Evolutionary conservation across 2,329 filamentous ascomycete species (phyloP), one percentile per base, ranked within the genome.

Genomic region (Aureobasidium melanogenum): DNA sequence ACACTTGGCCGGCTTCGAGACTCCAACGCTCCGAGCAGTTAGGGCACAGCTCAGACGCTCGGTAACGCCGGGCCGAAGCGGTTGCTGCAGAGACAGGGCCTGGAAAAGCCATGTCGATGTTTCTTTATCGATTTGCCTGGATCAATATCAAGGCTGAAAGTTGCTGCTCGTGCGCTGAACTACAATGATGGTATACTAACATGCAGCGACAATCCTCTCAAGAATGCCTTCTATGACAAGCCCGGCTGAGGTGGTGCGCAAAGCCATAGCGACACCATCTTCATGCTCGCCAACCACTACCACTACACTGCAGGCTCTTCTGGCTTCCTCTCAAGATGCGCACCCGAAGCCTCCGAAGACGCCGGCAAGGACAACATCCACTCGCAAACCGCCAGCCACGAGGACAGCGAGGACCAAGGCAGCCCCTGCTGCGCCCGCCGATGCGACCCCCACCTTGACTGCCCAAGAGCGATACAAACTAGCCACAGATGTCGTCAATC

Each of bases 401-500:
- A 48, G 44, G 14, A 24, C 56, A 50, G 32, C 56, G 26, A 24
- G 39, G 28, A 14, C 58, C 1, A 60, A 38, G 19, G 12, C 19
- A 15, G 41, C 39, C 15, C 15, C 50, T 1, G 26, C 15, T 54
- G 28, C 39, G 12, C 19, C 36, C 6, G 9, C 48, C 55, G 74
- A 75, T 50, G 61, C 65, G 5, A n/a, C 66, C 1, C 59, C 58
- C 14, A 50, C 62, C n/a, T 71, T 87, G 32, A 75, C 80, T 5
- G 70, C 77, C 5, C 83, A 81, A 66, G 87, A 90, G 62, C 84
- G 81, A 71, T 85, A 84, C 55, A 78, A 83, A 47, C 75, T 92
- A 38, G 88, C 88, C 14, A 90, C 88, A 0, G 83, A 91, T 64
- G 79, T 90, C 38, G 84, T 91, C 67, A 93, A 92, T 70, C 77